Percentiles rank a stretch among this genome's conserved stretches.
phyloP scores from a whole-genome alignment of 805 yeast species.

The Monosporozyma aerobia region DNA sequence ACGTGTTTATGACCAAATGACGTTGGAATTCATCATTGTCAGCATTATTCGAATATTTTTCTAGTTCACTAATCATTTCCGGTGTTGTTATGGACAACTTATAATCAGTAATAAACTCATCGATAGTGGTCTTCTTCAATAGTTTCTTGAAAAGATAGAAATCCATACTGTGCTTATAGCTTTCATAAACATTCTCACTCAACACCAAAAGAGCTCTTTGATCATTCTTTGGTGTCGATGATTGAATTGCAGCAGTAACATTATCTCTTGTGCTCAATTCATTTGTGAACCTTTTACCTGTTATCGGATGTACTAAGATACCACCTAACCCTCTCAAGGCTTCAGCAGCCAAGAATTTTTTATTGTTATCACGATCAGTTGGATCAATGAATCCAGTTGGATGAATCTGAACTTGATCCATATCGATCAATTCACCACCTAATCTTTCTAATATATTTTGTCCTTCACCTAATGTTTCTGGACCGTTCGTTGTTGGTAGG shows the following conservation, averaged over 20 bases:
- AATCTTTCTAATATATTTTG: constrained; percentile 38
- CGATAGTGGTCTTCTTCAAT: constrained; percentile 25
- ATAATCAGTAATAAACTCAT: constrained; percentile 23
- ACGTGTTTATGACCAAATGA: constrained; percentile 25
- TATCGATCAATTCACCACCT: constrained; percentile 43
- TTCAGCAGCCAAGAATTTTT: constrained; percentile 56
- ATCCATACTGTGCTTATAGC: constrained; percentile 41
- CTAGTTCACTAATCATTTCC: constrained; percentile 18
- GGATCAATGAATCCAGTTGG: constrained; percentile 53
- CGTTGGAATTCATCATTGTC: constrained; percentile 32
- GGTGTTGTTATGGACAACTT: constrained; percentile 14
- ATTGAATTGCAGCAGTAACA: constrained; percentile 38
- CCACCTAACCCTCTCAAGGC: constrained; percentile 54
- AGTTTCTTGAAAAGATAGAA: constrained; percentile 39
- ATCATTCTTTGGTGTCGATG: constrained; percentile 22
- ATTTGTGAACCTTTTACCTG: constrained; percentile 43
- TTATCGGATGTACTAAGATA: constrained; percentile 35
- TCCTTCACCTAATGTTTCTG: constrained; percentile 54
- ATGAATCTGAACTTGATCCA: constrained; percentile 55
- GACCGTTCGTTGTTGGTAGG: constrained; percentile 50
- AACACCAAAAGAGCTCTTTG: constrained; percentile 32
- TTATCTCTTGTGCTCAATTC: constrained; percentile 47
- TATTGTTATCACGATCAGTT: constrained; percentile 31
- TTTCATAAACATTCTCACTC: constrained; percentile 36
- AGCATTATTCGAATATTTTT: constrained; percentile 15